Percentiles rank a stretch among this genome's conserved stretches.
These are phyloP conservation scores for Phytopythium mirpurense DNA, from an alignment of 352 stramenopile species.

Conservation along the genomic window DNA sequence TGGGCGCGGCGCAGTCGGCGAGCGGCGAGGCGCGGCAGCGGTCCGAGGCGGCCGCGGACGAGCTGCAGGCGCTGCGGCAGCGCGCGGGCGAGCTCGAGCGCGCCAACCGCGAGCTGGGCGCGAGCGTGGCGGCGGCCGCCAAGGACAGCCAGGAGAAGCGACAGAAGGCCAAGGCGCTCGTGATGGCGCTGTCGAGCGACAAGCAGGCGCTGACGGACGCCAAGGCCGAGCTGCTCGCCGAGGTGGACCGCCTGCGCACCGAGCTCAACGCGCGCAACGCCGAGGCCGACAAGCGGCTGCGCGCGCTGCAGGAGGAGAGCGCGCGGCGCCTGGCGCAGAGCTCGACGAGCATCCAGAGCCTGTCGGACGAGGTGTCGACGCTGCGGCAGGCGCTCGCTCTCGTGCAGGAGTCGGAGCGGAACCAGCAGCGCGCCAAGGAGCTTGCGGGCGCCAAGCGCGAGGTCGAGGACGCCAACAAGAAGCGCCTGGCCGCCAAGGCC, in stretches of 20 bases:
- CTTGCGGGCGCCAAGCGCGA: slow-evolving; percentile 58
- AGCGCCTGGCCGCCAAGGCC: slow-evolving; percentile 70
- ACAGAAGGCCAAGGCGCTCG: slow-evolving; percentile 64
- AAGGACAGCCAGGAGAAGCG: slow-evolving; percentile 63
- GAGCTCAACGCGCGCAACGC: slow-evolving; percentile 75
- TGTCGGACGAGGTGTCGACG: slow-evolving; percentile 53
- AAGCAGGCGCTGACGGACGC: slow-evolving; percentile 49
- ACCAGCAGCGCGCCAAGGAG: slow-evolving; percentile 63
- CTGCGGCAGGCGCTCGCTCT: slow-evolving; percentile 55
- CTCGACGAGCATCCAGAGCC: slow-evolving; percentile 33
- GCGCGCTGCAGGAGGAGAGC: slow-evolving; percentile 54
- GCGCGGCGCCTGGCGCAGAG: slow-evolving; percentile 42
- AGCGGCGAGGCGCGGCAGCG: slow-evolving; percentile 37
- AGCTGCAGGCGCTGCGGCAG: slow-evolving; percentile 24
- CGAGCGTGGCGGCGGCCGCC: slow-evolving; percentile 33
- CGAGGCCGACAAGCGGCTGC: slow-evolving; percentile 58
- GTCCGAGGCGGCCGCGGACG: slow-evolving; percentile 30
- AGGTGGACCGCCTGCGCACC: slow-evolving; percentile 69
- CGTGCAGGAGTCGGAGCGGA: slow-evolving; percentile 65
- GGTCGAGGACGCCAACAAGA: slow-evolving; percentile 81
- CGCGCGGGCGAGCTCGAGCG: slow-evolving; percentile 44
- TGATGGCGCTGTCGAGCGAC: slow-evolving; percentile 58
- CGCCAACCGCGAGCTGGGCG: slow-evolving; percentile 44
- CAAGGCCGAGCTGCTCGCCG: slow-evolving; percentile 45
- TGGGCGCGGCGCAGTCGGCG: slow-evolving; percentile 35